Evolutionary conservation across 1,139 yeast species (phyloP), one percentile per base, ranked within the genome.

Genomic region (Debaryomyces sp.): DNA sequence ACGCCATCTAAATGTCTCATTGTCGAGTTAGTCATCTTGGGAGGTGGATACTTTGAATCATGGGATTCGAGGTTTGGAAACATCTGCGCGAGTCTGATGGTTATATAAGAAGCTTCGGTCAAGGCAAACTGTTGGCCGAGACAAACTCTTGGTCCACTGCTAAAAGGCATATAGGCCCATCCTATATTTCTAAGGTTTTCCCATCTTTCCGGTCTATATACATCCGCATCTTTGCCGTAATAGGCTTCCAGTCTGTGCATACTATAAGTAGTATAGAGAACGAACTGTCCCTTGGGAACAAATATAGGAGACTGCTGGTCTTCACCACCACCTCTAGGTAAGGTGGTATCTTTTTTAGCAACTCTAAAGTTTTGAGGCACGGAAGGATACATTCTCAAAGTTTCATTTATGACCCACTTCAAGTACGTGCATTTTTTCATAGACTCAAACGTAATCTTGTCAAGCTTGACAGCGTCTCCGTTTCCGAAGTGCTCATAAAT

Each of bases 321-420:
- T 1, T 63, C 58, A 2, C 85, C 85, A 15, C 84, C 85, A 22
- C 85, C 85, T 38, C 64, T 67, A 10, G 85, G 85, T 36, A 81
- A 63, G 5, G 77, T 70, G 2, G 83, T 78, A 54, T 74, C 67
- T 48, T 59, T 65, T 5, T 67, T 63, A 13, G 84, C 78, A 22
- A 62, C 61, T 47, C 86, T 68, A 51, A 70, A 64, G 58, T 81
- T 81, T 52, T 66, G 61, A 3, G 85, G 81, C 6, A 81, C 84
- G 4, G 79, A 70, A 4, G 86, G 86, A 54, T 78, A 78, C 56
- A 80, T 52, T 53, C 85, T 68, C 51, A 81, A 70, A 8, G 73
- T 60, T 60, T 81, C 85, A 58, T 77, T 79, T 40, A 81, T 56
- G 41, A 78, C 73, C 45, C 75, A 69, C 54, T 73, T 73, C 54